Evolutionary conservation across 148 eudicot genomes (phyloP).

Genomic region (Rhododendron vialii): DNA sequence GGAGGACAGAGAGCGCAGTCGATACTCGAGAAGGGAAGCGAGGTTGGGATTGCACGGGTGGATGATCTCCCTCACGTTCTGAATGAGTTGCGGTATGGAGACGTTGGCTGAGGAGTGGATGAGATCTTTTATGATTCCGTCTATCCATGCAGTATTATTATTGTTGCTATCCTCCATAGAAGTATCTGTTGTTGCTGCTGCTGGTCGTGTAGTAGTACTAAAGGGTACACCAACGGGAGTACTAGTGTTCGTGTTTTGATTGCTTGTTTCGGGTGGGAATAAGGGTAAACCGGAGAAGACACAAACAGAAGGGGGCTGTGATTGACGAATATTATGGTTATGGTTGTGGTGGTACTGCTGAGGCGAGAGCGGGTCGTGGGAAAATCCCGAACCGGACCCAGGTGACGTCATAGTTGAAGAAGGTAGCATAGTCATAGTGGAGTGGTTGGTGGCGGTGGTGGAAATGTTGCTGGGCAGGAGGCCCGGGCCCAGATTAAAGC

Average conservation of each 20-base stretch:
- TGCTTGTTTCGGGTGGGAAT: slow-evolving; percentile 53
- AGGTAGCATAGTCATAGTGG: slow-evolving; percentile 27
- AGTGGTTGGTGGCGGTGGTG: slow-evolving; percentile 35
- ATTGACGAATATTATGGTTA: neutral
- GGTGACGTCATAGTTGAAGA: slow-evolving; percentile 21
- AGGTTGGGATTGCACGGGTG: slow-evolving; percentile 91
- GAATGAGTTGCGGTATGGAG: slow-evolving; percentile 76
- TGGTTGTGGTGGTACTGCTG: neutral
- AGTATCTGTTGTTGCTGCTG: neutral
- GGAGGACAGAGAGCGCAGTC: slow-evolving; percentile 63
- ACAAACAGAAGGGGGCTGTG: slow-evolving; percentile 45
- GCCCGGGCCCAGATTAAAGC: slow-evolving; percentile 5
- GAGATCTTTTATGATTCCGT: slow-evolving; percentile 75
- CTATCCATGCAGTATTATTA: slow-evolving; percentile 57
- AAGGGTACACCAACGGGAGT: neutral
- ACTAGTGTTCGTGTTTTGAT: neutral
- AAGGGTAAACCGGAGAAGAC: slow-evolving; percentile 87
- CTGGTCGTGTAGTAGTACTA: neutral
- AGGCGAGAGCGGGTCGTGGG: slow-evolving; percentile 1
- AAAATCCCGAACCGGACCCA: slow-evolving; percentile 16
- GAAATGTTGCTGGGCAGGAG: neutral
- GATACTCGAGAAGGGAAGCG: slow-evolving; percentile 60
- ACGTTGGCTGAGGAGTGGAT: slow-evolving; percentile 56
- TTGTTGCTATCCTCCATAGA: slow-evolving; percentile 14
- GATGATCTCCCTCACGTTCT: slow-evolving; percentile 85